Evolutionary conservation across 1,284 basidiomycete genomes (phyloP).

Genomic region (Tausonia pullulans): DNA sequence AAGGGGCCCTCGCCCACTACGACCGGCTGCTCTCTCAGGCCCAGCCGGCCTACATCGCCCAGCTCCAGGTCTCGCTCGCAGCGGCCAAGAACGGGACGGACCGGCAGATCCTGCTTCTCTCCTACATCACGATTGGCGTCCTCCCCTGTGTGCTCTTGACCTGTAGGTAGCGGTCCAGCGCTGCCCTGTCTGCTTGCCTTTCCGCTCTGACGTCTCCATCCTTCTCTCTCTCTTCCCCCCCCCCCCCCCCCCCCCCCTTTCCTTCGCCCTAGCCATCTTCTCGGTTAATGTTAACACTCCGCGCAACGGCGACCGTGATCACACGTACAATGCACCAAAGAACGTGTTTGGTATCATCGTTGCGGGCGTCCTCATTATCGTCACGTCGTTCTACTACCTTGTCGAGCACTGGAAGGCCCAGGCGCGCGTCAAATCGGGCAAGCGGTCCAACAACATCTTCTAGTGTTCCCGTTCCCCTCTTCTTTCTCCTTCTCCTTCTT

Average conservation of each 20-base stretch:
- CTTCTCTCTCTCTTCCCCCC: no score
- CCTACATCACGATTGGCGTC: slow-evolving; percentile 54
- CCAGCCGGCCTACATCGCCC: slow-evolving; percentile 72
- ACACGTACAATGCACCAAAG: slow-evolving; percentile 26
- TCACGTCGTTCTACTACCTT: not conserved
- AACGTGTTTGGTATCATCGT: slow-evolving; percentile 25
- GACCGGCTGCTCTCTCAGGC: slow-evolving; percentile 79
- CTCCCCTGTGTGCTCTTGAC: slow-evolving; percentile 36
- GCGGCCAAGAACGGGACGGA: slow-evolving; percentile 53
- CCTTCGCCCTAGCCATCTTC: slow-evolving; percentile 43
- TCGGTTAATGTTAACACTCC: slow-evolving; percentile 49
- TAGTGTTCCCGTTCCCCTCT: not conserved
- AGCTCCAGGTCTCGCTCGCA: slow-evolving; percentile 55
- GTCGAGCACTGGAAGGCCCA: not conserved
- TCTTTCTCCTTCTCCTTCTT: not conserved
- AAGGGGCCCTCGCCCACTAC: slow-evolving; percentile 75
- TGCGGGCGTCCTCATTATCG: not conserved
- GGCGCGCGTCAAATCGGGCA: no score
- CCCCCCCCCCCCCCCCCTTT: no score
- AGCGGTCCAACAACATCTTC: not conserved
- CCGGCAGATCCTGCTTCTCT: slow-evolving; percentile 54
- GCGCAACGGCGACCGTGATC: slow-evolving; percentile 30
- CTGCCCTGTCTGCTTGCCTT: no score
- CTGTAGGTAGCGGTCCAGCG: no score
- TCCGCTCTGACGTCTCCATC: no score